A percentile compares a stretch with the other conserved stretches of the same genome.
These are phyloP conservation scores for Sphaerostilbella broomeana DNA, from an alignment of 2,329 filamentous ascomycete species.

Conservation along the genomic window DNA sequence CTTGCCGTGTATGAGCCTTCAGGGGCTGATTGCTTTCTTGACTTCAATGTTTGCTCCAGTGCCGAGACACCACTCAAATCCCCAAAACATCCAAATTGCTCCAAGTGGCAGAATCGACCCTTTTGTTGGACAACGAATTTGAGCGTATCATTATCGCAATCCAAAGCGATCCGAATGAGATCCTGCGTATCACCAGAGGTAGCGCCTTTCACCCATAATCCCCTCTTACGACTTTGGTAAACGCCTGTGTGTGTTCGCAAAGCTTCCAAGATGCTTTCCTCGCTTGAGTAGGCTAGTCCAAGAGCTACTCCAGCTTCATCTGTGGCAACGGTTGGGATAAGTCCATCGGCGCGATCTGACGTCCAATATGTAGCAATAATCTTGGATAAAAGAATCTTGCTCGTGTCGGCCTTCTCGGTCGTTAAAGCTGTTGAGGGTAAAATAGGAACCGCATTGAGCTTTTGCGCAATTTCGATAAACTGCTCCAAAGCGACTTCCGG, in stretches of 20 bases:
- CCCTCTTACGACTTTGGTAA: constrained; percentile 92
- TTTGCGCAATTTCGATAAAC: constrained; percentile 42
- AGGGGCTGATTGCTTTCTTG: constrained; percentile 75
- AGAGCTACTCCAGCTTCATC: constrained; percentile 80
- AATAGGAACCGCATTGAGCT: constrained; percentile 60
- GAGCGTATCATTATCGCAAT: constrained; percentile 91
- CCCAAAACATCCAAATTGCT: constrained; percentile 89
- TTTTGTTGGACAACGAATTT: constrained; percentile 86
- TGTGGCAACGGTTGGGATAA: constrained; percentile 85
- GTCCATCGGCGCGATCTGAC: constrained; percentile 74
- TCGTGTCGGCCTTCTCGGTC: constrained; percentile 54
- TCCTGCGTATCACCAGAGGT: constrained; percentile 92
- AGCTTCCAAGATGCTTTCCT: constrained; percentile 82
- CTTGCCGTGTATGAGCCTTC: constrained; percentile 88
- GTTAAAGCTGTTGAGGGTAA: constrained; percentile 66
- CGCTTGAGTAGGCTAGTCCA: constrained; percentile 89
- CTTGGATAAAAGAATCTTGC: constrained; percentile 53
- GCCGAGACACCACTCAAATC: constrained; percentile 72
- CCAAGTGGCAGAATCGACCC: constrained; percentile 89
- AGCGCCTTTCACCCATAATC: constrained; percentile 93
- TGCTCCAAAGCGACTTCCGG: constrained; percentile 39
- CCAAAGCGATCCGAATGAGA: constrained; percentile 73
- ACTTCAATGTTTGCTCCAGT: constrained; percentile 79
- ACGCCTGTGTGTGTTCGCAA: constrained; percentile 72
- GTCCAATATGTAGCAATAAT: constrained; percentile 69